Base-by-base conservation (phyloP, 2,329 filamentous ascomycete genomes). In the Xylaria sp. region DNA sequence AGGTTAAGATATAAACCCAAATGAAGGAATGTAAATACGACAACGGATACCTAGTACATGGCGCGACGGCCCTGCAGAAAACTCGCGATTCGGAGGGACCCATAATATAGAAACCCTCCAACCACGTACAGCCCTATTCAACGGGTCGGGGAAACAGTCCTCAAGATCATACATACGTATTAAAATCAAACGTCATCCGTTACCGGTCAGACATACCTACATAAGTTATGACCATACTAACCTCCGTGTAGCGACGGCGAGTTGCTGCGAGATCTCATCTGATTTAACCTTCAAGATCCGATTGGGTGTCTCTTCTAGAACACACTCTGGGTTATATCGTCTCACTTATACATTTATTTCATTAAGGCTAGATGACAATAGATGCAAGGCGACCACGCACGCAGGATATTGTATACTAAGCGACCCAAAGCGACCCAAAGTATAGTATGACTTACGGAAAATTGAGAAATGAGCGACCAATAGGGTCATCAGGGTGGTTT, bases 361-460 rank as follows among this genome's bases (percentile, higher is more conserved):
- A 23, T 11, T 28, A 42, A 53, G 33, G 42, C 38, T 38, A 33
- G 59, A 56, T 40, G 33, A 63, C 26, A 26, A 28, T 42, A 38
- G 28, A 65, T 4, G 23, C 11, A 13, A 53, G 36, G 33, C 13
- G 28, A 9, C n/a, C 11, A 23, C 40, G 40, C 20, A 23, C 40
- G 17, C 20, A 20, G 9, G 44, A 11, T 42, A 51, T 5, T 49
- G 49, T n/a, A 33, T 33, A 54, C 15, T 49, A 60, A 60, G 62
- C n/a, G 20, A 58, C 9, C 7, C 17, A 46, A 26, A 46, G 40
- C n/a, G 20, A 58, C 9, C 7, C 17, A 46, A 26, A 46, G 40
- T 49, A 59, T 59, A 64, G 54, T 54, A n/a, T 40, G 46, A 61
- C 66, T 65, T 58, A 65, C 44, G 53, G 57, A 23, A 65, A 49